A percentile compares a stretch with the other conserved stretches of the same genome.
phyloP scores from a whole-genome alignment of 2,329 filamentous ascomycete genomes.

The Fusarium hainanense region DNA sequence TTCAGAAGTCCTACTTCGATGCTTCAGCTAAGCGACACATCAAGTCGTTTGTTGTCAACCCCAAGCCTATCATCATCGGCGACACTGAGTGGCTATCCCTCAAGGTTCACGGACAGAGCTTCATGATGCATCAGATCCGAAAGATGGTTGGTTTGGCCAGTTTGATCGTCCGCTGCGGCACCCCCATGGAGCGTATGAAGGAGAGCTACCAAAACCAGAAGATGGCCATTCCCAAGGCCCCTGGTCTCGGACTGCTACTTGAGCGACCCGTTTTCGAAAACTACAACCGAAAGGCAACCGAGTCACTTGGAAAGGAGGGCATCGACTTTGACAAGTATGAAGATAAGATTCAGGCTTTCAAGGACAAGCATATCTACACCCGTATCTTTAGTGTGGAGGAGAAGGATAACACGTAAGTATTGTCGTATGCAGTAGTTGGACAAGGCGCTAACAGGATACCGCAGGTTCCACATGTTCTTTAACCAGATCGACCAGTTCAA shows the following conservation, averaged over 20 bases:
- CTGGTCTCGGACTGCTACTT: constrained; percentile 85
- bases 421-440: background rate
- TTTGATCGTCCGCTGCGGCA: constrained; percentile 85
- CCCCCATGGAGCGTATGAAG: constrained; percentile 74
- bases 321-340: constrained; percentile 85
- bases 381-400: constrained; percentile 92
- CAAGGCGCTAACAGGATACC: constrained; percentile 23
- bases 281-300: constrained; percentile 81
- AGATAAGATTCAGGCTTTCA: constrained; percentile 85
- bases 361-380: constrained; percentile 90
- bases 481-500: constrained; percentile 82
- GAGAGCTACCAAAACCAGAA: constrained; percentile 78
- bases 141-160: constrained; percentile 98
- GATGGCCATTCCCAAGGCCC: constrained; percentile 93
- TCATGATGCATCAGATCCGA: constrained; percentile 99
- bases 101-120: constrained; percentile 96
- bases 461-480: constrained; percentile 80
- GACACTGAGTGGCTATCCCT: constrained; percentile 95
- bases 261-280: constrained; percentile 91
- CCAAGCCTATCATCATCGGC: constrained; percentile 82
- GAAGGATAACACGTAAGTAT: constrained; percentile 82
- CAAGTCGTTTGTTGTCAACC: constrained; percentile 86
- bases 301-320: constrained; percentile 70
- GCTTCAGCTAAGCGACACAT: constrained; percentile 90
- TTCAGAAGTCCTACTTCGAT: constrained; percentile 85